These are phyloP conservation scores for Torulaspora microellipsoides DNA, from an alignment of 805 yeast genomes.

Conservation along the genomic window DNA sequence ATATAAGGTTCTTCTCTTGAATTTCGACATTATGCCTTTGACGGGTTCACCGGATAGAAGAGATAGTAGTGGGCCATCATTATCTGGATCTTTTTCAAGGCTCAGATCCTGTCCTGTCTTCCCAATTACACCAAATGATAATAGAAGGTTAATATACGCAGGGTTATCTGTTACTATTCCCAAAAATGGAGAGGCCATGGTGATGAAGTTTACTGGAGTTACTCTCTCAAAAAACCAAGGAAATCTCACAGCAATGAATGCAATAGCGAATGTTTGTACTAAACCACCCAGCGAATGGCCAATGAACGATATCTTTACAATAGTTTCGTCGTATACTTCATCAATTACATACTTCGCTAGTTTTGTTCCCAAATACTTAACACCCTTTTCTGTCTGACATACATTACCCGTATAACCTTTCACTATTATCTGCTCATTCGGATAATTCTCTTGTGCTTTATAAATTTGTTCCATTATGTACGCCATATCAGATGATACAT, in stretches of 20 bases:
- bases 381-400: constrained; percentile 76
- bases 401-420: constrained; percentile 67
- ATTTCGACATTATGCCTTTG: constrained; percentile 50
- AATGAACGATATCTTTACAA: constrained; percentile 59
- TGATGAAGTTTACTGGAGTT: constrained; percentile 61
- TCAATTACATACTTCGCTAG: constrained; percentile 62
- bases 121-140: constrained; percentile 73
- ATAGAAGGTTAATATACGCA: constrained; percentile 60
- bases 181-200: constrained; percentile 69
- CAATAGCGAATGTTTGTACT: constrained; percentile 71
- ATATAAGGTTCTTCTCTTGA: constrained; percentile 63
- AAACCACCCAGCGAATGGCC: constrained; percentile 81
- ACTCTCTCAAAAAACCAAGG: constrained; percentile 63
- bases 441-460: constrained; percentile 34
- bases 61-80: constrained; percentile 50
- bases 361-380: constrained; percentile 65
- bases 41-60: constrained; percentile 61
- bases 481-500: constrained; percentile 69
- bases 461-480: constrained; percentile 69
- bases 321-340: constrained; percentile 40
- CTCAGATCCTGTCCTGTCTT: constrained; percentile 78
- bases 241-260: constrained; percentile 61
- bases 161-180: constrained; percentile 81
- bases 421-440: constrained; percentile 48
- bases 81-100: constrained; percentile 41